These are phyloP conservation scores for Penicilliopsis zonata DNA, from an alignment of 495 filamentous ascomycete species.

Conservation along the genomic window DNA sequence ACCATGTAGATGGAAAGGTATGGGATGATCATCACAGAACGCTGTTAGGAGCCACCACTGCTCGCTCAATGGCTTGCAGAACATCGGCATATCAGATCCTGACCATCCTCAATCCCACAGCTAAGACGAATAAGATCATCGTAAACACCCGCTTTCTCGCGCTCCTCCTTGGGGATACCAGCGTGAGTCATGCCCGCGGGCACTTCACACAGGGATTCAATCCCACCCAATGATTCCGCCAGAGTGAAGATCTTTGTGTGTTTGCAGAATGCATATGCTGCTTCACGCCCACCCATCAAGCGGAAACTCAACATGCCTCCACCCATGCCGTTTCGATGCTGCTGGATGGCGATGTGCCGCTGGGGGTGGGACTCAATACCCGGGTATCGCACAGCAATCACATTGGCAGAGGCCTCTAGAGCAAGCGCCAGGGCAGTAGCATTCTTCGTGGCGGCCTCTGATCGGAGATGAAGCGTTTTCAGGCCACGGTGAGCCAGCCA, in stretches of 20 bases:
- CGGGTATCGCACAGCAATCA: constrained; percentile 88
- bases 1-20: too few relatives aligned
- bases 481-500: constrained; percentile 98
- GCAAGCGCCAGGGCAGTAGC: constrained; percentile 64
- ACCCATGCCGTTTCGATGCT: constrained; percentile 90
- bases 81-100: constrained; percentile 76
- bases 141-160: constrained; percentile 84
- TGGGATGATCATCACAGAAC: too few relatives aligned
- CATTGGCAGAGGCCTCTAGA: constrained; percentile 66
- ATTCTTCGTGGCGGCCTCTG: constrained; percentile 70
- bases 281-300: constrained; percentile 71
- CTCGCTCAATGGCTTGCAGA: constrained; percentile 70
- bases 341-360: constrained; percentile 68
- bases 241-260: constrained; percentile 81
- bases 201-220: constrained; percentile 86
- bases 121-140: constrained; percentile 90
- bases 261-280: constrained; percentile 88
- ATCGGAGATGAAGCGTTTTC: constrained; percentile 93
- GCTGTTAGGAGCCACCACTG: too few relatives aligned
- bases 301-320: constrained; percentile 98
- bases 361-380: constrained; percentile 80
- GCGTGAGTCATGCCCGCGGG: constrained; percentile 93
- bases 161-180: constrained; percentile 79
- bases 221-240: constrained; percentile 84
- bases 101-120: constrained; percentile 85